Conservation (phyloP, 179 eudicot genomes). For the Corrigiola litoralis region DNA sequence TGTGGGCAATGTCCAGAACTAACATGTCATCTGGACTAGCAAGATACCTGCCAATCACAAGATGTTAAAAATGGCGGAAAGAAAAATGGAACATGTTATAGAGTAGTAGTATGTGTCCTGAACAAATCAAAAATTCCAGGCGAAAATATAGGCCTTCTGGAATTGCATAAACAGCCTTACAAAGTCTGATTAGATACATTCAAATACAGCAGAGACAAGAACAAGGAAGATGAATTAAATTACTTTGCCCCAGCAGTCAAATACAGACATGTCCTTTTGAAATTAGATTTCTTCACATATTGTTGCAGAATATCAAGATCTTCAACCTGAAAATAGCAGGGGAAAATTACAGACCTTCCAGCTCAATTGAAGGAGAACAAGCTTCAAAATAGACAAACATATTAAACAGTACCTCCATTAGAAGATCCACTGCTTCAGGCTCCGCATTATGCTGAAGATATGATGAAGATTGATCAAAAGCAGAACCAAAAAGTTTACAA, state of each 20-base stretch:
- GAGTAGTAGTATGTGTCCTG: not conserved
- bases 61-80: not conserved
- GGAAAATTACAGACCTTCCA: not conserved
- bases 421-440: constrained; percentile 97
- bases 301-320: constrained; percentile 72
- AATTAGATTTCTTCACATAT: constrained; percentile 70
- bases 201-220: not conserved
- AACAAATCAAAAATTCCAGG: not conserved
- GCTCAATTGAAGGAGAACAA: not conserved
- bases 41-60: constrained; percentile 56
- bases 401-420: constrained; percentile 72
- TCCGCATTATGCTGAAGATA: constrained; percentile 96
- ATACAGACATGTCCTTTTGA: constrained; percentile 71
- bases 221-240: constrained; percentile 5
- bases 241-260: constrained; percentile 85
- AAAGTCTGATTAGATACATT: not conserved
- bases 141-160: not conserved
- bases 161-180: not conserved
- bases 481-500: not conserved
- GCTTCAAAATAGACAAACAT: not conserved
- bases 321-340: constrained; percentile 54
- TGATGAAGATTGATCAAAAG: constrained; percentile 1
- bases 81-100: not conserved
- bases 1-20: constrained; percentile 71
- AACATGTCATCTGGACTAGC: constrained; percentile 84